Conservation (phyloP, 495 filamentous ascomycete species). For the Chaetomium tenue region DNA sequence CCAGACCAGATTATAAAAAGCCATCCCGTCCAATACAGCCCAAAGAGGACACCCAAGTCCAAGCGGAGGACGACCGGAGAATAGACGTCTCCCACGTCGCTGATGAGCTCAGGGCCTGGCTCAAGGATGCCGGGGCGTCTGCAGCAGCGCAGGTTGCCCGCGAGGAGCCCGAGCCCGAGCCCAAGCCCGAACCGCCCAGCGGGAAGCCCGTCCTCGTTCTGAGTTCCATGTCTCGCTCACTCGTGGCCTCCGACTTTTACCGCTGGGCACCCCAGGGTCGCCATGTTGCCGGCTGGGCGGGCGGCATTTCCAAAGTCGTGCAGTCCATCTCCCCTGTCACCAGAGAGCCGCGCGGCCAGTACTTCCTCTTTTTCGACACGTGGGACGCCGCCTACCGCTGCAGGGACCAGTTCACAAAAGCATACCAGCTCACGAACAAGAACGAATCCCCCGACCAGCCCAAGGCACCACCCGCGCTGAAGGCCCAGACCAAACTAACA, state of each 20-base stretch:
- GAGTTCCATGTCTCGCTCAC: constrained; percentile 49
- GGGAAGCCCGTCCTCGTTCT: constrained; percentile 45
- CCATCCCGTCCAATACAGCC: background rate
- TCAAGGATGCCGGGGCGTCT: background rate
- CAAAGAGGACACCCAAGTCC: background rate
- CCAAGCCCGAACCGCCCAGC: background rate
- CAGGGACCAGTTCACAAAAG: constrained; percentile 43
- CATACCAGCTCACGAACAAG: constrained; percentile 20
- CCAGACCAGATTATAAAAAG: background rate
- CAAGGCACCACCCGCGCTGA: no score
- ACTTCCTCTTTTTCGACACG: constrained; percentile 63
- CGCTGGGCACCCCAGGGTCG: constrained; percentile 56
- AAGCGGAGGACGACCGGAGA: background rate
- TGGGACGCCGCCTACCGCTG: constrained; percentile 55
- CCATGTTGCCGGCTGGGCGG: constrained; percentile 63
- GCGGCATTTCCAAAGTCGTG: constrained; percentile 52
- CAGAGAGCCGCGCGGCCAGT: constrained; percentile 52
- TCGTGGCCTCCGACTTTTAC: constrained; percentile 63
- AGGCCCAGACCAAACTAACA: background rate
- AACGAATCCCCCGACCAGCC: background rate
- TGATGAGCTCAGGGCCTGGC: constrained; percentile 15
- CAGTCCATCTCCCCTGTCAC: constrained; percentile 55
- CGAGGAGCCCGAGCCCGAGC: background rate
- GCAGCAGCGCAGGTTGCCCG: background rate
- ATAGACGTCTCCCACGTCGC: background rate